phyloP scores from a whole-genome alignment of 169 alveolate genomes.

The Plasmodium fragile region DNA sequence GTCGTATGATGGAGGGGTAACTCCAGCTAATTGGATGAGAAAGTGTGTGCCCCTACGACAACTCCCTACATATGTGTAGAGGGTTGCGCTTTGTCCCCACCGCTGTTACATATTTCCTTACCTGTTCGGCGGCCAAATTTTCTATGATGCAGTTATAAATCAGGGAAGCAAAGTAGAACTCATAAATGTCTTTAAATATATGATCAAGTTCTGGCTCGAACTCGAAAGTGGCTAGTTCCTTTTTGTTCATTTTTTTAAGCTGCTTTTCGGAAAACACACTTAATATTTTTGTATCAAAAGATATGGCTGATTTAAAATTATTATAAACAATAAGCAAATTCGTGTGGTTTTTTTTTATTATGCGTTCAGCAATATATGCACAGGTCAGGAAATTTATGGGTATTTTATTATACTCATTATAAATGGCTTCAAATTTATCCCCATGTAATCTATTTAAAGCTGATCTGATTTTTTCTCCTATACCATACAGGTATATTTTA shows the following conservation, averaged over 20 bases:
- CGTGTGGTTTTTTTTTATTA: slow-evolving; percentile 84
- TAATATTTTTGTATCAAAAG: slow-evolving; percentile 87
- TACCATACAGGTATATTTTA: slow-evolving; percentile 77
- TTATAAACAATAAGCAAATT: slow-evolving; percentile 84
- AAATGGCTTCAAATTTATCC: slow-evolving; percentile 77
- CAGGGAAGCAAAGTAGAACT: slow-evolving; percentile 83
- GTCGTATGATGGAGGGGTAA: background rate
- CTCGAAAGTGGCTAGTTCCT: slow-evolving; percentile 83
- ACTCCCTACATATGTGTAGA: background rate
- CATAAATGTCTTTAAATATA: slow-evolving; percentile 83
- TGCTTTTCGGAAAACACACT: slow-evolving; percentile 82
- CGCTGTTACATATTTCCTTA: background rate
- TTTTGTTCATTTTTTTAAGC: slow-evolving; percentile 80
- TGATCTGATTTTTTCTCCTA: slow-evolving; percentile 82
- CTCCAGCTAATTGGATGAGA: background rate
- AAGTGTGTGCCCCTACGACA: background rate
- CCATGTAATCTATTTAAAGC: slow-evolving; percentile 81
- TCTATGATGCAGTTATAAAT: slow-evolving; percentile 83
- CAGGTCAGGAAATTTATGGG: slow-evolving; percentile 64
- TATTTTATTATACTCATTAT: slow-evolving; percentile 57
- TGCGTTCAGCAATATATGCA: slow-evolving; percentile 63
- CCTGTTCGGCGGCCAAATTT: slow-evolving; percentile 85
- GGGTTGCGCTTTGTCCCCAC: background rate
- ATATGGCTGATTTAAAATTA: slow-evolving; percentile 89
- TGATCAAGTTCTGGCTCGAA: slow-evolving; percentile 84